Percentiles rank a stretch among this genome's conserved stretches.
Evolutionary conservation across 2,329 filamentous ascomycete species (phyloP).

Genomic region (Penicillium sp.): DNA sequence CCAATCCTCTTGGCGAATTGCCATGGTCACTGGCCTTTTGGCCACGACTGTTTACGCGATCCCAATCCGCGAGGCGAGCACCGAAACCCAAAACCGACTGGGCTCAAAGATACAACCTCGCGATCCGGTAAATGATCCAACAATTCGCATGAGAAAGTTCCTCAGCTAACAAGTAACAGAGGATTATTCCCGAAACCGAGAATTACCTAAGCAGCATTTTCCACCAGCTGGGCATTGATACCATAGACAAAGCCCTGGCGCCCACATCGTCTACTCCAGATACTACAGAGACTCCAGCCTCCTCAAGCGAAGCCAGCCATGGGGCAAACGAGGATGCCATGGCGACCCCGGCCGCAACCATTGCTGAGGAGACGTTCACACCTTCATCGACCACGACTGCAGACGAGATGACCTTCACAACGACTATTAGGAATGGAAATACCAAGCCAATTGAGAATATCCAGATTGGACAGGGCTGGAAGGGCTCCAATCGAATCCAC

Average conservation of each 20-base stretch:
- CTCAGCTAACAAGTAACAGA: constrained; percentile 10
- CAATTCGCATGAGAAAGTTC: neutral
- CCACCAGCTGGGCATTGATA: constrained; percentile 15
- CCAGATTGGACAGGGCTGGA: constrained; percentile 15
- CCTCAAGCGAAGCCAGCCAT: neutral
- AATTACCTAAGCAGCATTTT: constrained; percentile 18
- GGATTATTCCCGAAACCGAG: constrained; percentile 23
- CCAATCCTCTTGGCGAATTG: neutral
- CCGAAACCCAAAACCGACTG: neutral
- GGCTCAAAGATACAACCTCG: constrained; percentile 10
- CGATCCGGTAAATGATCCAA: constrained; percentile 13
- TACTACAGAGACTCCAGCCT: neutral
- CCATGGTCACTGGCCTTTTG: constrained; percentile 5
- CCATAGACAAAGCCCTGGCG: neutral
- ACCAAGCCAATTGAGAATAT: constrained; percentile 14
- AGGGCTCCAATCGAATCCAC: constrained; percentile 5
- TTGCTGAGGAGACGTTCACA: neutral
- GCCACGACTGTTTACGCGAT: constrained; percentile 12
- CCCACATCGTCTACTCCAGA: constrained; percentile 8
- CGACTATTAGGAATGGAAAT: constrained; percentile 10
- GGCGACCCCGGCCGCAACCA: neutral
- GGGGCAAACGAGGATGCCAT: neutral
- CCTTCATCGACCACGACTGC: constrained; percentile 9
- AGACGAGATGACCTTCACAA: constrained; percentile 6
- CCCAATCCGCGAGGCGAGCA: constrained; percentile 9